phyloP scores from a whole-genome alignment of 2,329 filamentous ascomycete species.

The Penicillium digitatum region DNA sequence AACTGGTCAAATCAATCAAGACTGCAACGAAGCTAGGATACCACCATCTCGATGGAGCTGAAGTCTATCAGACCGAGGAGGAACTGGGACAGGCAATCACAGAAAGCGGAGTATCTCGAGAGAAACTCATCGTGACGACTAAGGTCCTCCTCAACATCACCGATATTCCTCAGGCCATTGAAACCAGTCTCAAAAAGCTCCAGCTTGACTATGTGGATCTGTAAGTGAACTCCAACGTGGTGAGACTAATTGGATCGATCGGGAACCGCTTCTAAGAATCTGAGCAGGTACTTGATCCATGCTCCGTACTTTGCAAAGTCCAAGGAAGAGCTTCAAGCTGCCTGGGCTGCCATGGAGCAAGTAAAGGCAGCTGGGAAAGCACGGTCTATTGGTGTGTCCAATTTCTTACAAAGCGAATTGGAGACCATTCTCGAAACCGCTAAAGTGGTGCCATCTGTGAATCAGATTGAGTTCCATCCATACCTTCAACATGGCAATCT shows the following conservation, averaged over 20 bases:
- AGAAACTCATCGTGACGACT: conserved; percentile 53
- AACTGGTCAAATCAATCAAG: conserved; percentile 54
- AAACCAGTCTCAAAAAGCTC: conserved; percentile 56
- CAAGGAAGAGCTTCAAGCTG: conserved; percentile 52
- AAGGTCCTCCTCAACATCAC: conserved; percentile 54
- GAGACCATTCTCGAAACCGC: conserved; percentile 49
- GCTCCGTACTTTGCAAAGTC: conserved; percentile 55
- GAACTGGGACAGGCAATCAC: conserved; percentile 50
- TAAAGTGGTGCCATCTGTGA: conserved; percentile 38
- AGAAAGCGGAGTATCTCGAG: conserved; percentile 44
- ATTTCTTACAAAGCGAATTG: conserved; percentile 55
- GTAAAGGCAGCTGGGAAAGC: conserved; percentile 55
- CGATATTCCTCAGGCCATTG: conserved; percentile 55
- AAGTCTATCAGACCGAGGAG: conserved; percentile 50
- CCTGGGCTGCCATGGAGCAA: conserved; percentile 59
- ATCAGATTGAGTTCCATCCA: conserved; percentile 41
- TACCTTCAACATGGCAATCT: conserved; percentile 47
- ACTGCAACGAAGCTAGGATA: conserved; percentile 58
- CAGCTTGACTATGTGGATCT: conserved; percentile 60
- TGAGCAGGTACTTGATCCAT: conserved; percentile 57
- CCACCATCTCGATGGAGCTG: conserved; percentile 60
- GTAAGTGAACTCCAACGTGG: conserved; percentile 36
- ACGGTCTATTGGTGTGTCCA: conserved; percentile 61
- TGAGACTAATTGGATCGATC: neutral
- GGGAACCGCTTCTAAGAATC: neutral